Percentiles rank a stretch among this genome's conserved stretches.
phyloP scores from a whole-genome alignment of 2,329 filamentous ascomycete species.

The Pezicula neosporulosa region DNA sequence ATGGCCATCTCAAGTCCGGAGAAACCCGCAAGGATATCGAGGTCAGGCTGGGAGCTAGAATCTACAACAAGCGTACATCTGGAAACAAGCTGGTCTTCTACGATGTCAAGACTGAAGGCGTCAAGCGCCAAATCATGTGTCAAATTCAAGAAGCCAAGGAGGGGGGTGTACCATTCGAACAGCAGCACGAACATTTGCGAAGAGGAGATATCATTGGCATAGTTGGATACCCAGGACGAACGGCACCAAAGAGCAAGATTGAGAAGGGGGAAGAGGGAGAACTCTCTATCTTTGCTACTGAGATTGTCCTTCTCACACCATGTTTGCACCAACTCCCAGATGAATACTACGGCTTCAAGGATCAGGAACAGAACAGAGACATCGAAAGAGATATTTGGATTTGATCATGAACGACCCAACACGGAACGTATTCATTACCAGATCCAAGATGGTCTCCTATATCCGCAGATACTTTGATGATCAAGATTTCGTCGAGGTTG shows the following conservation, averaged over 20 bases:
- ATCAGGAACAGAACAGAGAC: constrained; percentile 92
- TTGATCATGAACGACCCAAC: constrained; percentile 89
- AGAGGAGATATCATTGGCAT: constrained; percentile 92
- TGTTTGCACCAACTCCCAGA: constrained; percentile 89
- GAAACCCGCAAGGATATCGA: constrained; percentile 74
- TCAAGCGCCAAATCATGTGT: constrained; percentile 87
- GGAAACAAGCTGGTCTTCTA: constrained; percentile 91
- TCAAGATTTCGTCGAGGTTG: constrained; percentile 86
- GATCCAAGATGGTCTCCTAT: constrained; percentile 84
- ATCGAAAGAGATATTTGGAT: constrained; percentile 91
- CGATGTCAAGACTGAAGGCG: constrained; percentile 73
- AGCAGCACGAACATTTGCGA: constrained; percentile 85
- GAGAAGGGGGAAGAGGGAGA: constrained; percentile 77
- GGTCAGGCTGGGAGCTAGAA: constrained; percentile 76
- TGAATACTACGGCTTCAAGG: constrained; percentile 92
- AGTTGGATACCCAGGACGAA: constrained; percentile 78
- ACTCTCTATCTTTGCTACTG: constrained; percentile 86
- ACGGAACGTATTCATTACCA: constrained; percentile 77
- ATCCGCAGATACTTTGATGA: constrained; percentile 85
- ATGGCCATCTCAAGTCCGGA: constrained; percentile 80
- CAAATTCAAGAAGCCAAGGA: constrained; percentile 76
- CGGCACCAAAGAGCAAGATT: constrained; percentile 86
- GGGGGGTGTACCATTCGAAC: constrained; percentile 66
- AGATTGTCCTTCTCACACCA: constrained; percentile 82
- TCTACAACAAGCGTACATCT: constrained; percentile 82